A percentile compares a stretch with the other conserved stretches of the same genome.
These are phyloP conservation scores for Kodamaea anthophila DNA, from an alignment of 1,139 yeast species.

Conservation along the genomic window DNA sequence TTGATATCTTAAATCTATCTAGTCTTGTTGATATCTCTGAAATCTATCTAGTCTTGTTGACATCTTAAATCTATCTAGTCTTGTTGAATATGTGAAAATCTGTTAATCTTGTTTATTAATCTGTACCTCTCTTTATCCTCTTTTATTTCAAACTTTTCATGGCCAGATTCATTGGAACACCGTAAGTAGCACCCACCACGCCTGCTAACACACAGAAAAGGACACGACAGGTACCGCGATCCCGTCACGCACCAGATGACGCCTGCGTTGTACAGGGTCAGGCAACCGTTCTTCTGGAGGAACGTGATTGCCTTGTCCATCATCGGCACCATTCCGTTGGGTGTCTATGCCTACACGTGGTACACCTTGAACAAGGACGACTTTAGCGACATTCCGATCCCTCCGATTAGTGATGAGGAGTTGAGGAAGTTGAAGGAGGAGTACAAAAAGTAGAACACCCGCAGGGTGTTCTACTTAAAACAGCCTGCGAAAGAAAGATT, in stretches of 20 bases:
- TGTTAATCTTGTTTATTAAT: too few relatives aligned
- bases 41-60: too few relatives aligned
- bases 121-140: too few relatives aligned
- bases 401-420: conserved; percentile 80
- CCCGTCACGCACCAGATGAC: conserved; percentile 82
- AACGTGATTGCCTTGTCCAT: conserved; percentile 60
- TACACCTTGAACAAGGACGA: conserved; percentile 71
- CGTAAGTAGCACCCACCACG: conserved; percentile 22
- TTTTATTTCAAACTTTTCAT: conserved; percentile 14
- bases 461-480: too few relatives aligned
- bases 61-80: too few relatives aligned
- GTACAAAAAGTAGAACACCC: conserved; percentile 43
- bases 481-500: too few relatives aligned
- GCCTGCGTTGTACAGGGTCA: conserved; percentile 86
- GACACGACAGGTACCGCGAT: conserved; percentile 54
- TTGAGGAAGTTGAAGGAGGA: conserved; percentile 65
- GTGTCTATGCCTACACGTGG: conserved; percentile 72
- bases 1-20: too few relatives aligned
- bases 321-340: conserved; percentile 56
- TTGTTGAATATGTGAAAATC: too few relatives aligned
- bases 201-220: conserved; percentile 19
- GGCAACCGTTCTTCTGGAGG: conserved; percentile 77
- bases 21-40: too few relatives aligned
- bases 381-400: conserved; percentile 85
- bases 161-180: conserved; percentile 32